Base-by-base conservation (phyloP, 805 yeast genomes). In the Cyberlindnera meyerae region DNA sequence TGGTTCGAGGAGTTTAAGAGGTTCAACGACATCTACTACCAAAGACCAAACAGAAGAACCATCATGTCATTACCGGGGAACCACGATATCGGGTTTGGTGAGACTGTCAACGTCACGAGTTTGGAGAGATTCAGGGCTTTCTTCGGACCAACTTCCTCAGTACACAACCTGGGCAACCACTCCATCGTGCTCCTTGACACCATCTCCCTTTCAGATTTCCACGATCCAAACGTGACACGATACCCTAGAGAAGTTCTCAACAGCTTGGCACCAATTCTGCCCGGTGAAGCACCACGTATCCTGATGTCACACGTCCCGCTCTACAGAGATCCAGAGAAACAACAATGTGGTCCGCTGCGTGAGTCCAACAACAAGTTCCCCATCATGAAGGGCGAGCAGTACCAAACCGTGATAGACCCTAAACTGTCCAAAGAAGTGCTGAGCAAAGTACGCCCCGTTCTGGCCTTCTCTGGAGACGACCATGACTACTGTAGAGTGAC, bases 21-120 rank as follows among this genome's bases (percentile, higher is more conserved):
- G 35, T 93, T 83, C 58, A 70, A 75, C 45, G 44, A 57, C 2
- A 73, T 93, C 4, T 90, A 84, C 58, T 80, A 82, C 6, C 62
- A 65, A 41, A 68, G 68, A 38, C 62, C 70, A n/a, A 61, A 66
- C 36, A 63, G 73, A 34, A 55, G 57, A 29, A 65, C 70, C 3
- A 47, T 66, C 14, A 57, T 64, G 65, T 62, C 69, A n/a, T 49
- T 73, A 22, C 96, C 96, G 0, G 99, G 98, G 2, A 93, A 93
- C 55, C 99, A 93, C 57, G 99, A 93, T 56, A 86, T 94, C 45
- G 99, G 99, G 0, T 90, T 82, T 61, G 96, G 93, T 20, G 75
- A 79, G 41, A 76, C 78, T 0, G 76, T 93, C 12, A 66, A 76
- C 13, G 67, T 70, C 18, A 59, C 66, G 1, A 76, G 80, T 17